Evolutionary conservation across 352 stramenopile genomes (phyloP), one percentile per base, ranked within the genome.

Genomic region (Pythium myriotylum): DNA sequence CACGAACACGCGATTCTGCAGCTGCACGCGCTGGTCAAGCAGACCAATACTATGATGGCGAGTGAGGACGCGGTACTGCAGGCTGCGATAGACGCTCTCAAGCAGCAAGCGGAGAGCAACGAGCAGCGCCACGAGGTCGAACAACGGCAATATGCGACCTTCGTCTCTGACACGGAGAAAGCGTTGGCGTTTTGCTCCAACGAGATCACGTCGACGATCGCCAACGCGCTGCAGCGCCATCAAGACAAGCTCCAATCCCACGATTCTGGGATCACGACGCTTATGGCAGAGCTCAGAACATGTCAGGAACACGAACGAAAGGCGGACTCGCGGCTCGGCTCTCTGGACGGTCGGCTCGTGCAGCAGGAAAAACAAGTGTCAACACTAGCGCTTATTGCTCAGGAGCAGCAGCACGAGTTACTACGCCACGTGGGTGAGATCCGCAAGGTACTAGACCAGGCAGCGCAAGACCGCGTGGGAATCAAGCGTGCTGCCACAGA

Each of bases 331-430:
- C 72, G 61, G 24, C 37, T 84, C 13, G 68, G 70, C 1, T 62
- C 65, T 1, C 54, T 89, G 14, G 76, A 86, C 19, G 65, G 67
- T 0, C 76, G 80, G 2, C 58, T 86, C 0, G 60, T 73, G 1
- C 29, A 72, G 14, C 64, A 64, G 5, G 77, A 88, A 32, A 89
- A 89, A 64, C 78, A 85, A 46, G 43, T 68, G 9, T 52, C 41
- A 12, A 77, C 66, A 4, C 52, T 76, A 3, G 53, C 65, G 8
- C 68, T 51, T 0, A 57, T 75, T 5, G 42, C 86, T 3, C 63
- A 82, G 40, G 78, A 87, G 20, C 67, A 79, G 14, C 70, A 83
- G 7, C 70, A 86, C 5, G 76, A 86, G 35, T 53, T 71, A 23
- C 67, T 73, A n/a, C 57, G 73, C 9, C 49, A 75, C 3, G 60